Base-by-base conservation (phyloP, 1,284 basidiomycete genomes). In the Cerrena zonata region DNA sequence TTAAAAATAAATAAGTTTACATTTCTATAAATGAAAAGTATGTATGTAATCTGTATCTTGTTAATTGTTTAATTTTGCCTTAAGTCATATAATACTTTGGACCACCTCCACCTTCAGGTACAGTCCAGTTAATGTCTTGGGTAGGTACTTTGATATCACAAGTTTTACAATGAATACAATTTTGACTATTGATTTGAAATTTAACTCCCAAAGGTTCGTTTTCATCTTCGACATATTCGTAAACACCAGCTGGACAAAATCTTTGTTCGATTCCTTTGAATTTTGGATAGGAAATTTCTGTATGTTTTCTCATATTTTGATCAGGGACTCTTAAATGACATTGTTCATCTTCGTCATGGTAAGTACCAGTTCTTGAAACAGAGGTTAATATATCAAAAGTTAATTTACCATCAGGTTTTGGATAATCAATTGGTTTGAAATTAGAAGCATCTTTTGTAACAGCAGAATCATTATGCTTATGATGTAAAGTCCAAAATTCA, bases 211-310 rank as follows among this genome's bases (percentile, higher is more conserved):
- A 49, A 23, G 53, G 59, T 13, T 53, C 60, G 13, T 56, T 71
- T 55, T 78, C 79, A 34, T 80, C 86, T 15, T 86, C 86, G 15
- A 95, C 87, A 65, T 99, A 99, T 72, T 99, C 95, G 69, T 99
- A 98, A 25, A 99, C 96, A 2, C 86, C 91, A 0, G 96, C 96
- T 0, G 95, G 96, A 69, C 96, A 99, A 13, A 88, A 94, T 7
- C 86, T 78, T 1, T 88, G 89, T 22, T 99, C 76, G 23, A 97
- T 71, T 15, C 94, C 93, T 1, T 86, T 94, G 64, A 84, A 99
- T 58, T 90, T 80, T 18, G 73, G 74, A 0, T 89, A 82, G 66
- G 98, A 98, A 48, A 71, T 71, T 58, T 80, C 69, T 3, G 92
- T 88, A 68, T 99, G 96, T 26, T 78, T 71, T 42, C 77, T 69